Conservation (phyloP, 164 flowering plant genomes). For the Aristolochia fimbriata region DNA sequence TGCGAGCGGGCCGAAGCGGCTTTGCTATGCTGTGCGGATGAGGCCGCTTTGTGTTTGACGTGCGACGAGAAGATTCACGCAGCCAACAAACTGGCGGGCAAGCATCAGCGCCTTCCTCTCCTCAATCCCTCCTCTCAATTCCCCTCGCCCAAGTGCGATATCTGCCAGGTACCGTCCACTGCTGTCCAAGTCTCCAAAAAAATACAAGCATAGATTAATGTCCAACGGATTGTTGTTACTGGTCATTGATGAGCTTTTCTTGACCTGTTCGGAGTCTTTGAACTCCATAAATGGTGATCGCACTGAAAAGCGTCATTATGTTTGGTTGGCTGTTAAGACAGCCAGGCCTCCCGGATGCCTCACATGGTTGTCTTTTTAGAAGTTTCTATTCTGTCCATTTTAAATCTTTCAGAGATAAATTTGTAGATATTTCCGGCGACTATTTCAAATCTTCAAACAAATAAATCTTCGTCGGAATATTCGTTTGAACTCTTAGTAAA, state of each 20-base stretch:
- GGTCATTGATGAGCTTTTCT: not conserved
- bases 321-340: too few species aligned
- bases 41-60: conserved; percentile 26
- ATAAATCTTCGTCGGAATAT: too few species aligned
- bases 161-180: conserved; percentile 23
- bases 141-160: conserved; percentile 19
- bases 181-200: not conserved
- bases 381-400: too few species aligned
- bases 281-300: not conserved
- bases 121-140: conserved; percentile 12
- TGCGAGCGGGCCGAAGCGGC: conserved; percentile 30
- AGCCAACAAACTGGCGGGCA: conserved; percentile 30
- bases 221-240: not conserved
- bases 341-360: too few species aligned
- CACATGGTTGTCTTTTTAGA: too few species aligned
- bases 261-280: not conserved
- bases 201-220: not conserved
- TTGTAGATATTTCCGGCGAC: too few species aligned
- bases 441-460: too few species aligned
- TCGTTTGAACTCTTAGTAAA: too few species aligned
- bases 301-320: too few species aligned
- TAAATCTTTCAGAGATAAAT: too few species aligned
- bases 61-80: conserved; percentile 36
- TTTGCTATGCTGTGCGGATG: conserved; percentile 38
- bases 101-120: conserved; percentile 30